Evolutionary conservation across 2,329 filamentous ascomycete species (phyloP), one percentile per base, ranked within the genome.

Genomic region (Aspergillus sp.): DNA sequence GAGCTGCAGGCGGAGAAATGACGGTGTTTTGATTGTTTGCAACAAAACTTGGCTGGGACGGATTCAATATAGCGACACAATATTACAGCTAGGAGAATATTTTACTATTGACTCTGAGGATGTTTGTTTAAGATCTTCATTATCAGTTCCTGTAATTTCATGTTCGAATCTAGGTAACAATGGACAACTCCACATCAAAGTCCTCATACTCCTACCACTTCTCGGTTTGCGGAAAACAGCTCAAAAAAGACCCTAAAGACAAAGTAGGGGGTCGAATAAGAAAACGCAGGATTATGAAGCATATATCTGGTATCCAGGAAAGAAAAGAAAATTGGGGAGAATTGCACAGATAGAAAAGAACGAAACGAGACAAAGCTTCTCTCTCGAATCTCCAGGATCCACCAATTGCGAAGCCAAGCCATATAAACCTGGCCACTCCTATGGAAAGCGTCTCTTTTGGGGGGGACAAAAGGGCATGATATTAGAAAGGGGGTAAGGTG

Each of bases 221-320:
- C 19, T 19, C 19, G 19, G 19, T 19, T 19, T 19, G 19, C 19
- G 19, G 19, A 19, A 19, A 19, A 19, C 19, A 19, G 19, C 19
- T 19, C 45, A 50, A 43, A 34, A 35, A 46, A 12, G 42, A 50
- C 19, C 19, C 19, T 19, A 19, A 19, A 19, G 19, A 19, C 19
- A 19, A 19, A 19, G 19, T 19, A 41, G 29, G 27, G 40, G 45
- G 47, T 42, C 33, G 36, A 36, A 45, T 39, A 49, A 52, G 42
- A 42, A 51, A n/a, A 38, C 26, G 39, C 39, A 31, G 39, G 35
- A 54, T 51, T 53, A 55, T 47, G 43, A 44, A 48, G 41, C 43
- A 43, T 48, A 49, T 51, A 56, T 42, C 44, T 46, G 47, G 42
- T 48, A 55, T 55, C 48, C 51, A 52, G 49, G 44, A 49, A 44